These are phyloP conservation scores for Paramecium sexaurelia DNA, from an alignment of 73 alveolate genomes.

Conservation along the genomic window DNA sequence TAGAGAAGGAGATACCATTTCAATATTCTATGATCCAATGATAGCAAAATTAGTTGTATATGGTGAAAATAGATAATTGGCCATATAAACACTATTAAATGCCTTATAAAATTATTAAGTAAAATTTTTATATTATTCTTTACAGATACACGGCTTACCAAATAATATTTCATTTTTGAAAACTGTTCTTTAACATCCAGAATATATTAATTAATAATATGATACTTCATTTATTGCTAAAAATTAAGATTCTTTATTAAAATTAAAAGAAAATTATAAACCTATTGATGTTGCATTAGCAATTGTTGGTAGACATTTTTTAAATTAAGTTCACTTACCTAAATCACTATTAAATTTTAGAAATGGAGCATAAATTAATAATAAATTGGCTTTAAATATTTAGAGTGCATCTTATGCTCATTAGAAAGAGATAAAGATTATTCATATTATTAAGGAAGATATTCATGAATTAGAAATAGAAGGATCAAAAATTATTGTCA, in stretches of 20 bases:
- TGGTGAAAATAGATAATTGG: conserved; percentile 83
- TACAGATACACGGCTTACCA: conserved; percentile 78
- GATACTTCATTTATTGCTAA: conserved; percentile 82
- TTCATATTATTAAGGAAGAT: background rate
- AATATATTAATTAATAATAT: conserved; percentile 73
- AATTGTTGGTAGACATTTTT: background rate
- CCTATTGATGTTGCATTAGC: conserved; percentile 21
- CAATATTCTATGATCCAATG: conserved; percentile 91
- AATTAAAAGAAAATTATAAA: background rate
- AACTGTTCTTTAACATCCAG: conserved; percentile 72
- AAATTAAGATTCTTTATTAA: conserved; percentile 64
- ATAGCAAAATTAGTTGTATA: conserved; percentile 87
- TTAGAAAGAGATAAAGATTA: conserved; percentile 30
- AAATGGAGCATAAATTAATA: background rate
- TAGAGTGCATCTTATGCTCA: background rate
- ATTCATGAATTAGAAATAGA: background rate
- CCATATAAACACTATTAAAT: conserved; percentile 71
- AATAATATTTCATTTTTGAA: conserved; percentile 83
- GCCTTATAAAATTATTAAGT: conserved; percentile 84
- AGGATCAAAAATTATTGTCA: background rate
- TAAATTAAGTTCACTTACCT: background rate
- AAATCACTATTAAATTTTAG: background rate
- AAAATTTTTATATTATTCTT: background rate
- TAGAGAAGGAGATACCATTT: conserved; percentile 85
- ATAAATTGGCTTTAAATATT: background rate